These are phyloP conservation scores for Fusarium cicatricum DNA, from an alignment of 2,329 filamentous ascomycete genomes.

Conservation along the genomic window DNA sequence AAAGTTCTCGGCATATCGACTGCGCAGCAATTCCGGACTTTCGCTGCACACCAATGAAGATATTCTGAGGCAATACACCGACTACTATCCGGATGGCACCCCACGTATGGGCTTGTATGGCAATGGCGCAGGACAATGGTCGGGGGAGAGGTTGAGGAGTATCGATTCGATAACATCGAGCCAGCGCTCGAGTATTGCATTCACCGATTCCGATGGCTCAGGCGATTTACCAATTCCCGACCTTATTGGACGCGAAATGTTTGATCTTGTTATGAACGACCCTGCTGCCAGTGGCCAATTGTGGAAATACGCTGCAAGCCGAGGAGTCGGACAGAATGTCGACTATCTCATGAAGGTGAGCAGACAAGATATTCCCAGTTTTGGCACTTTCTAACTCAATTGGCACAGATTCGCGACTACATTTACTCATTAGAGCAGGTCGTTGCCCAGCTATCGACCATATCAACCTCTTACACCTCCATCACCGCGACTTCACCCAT, in stretches of 20 bases:
- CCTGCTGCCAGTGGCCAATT: constrained; percentile 56
- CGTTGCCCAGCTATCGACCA: constrained; percentile 47
- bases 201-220: constrained; percentile 40
- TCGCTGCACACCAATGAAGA: constrained; percentile 55
- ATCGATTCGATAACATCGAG: constrained; percentile 42
- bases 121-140: constrained; percentile 21
- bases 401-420: constrained; percentile 53
- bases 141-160: constrained; percentile 38
- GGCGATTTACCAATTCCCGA: constrained; percentile 49
- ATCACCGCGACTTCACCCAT: constrained; percentile 54
- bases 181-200: constrained; percentile 39
- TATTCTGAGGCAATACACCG: constrained; percentile 55
- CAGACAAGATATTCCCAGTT: neutral
- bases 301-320: constrained; percentile 57
- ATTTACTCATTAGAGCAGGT: constrained; percentile 54
- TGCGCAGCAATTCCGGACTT: constrained; percentile 58
- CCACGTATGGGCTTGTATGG: constrained; percentile 38
- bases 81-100: constrained; percentile 54
- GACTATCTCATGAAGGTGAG: constrained; percentile 60
- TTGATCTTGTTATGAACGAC: constrained; percentile 60
- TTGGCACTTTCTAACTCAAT: neutral
- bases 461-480: constrained; percentile 55
- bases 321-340: constrained; percentile 58
- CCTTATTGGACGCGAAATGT: constrained; percentile 59
- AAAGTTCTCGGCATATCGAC: constrained; percentile 42